A percentile compares a stretch with the other conserved stretches of the same genome.
Evolutionary conservation across 2,329 filamentous ascomycete genomes (phyloP).

Genomic region (Sclerotinia sclerotiorum): DNA sequence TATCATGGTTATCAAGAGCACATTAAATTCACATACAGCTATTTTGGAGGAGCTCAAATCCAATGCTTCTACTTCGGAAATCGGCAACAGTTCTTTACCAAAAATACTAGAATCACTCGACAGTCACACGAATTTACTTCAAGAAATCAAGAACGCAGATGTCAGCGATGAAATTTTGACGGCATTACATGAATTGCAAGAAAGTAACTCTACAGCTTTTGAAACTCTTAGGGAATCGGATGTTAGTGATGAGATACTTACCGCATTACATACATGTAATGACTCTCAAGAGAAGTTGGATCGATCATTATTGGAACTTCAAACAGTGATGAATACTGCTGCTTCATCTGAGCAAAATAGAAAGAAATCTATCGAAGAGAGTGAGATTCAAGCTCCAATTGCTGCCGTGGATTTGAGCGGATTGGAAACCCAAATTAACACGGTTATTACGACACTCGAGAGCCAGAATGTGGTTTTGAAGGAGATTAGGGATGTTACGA

Average conservation of each 20-base stretch:
- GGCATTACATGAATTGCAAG: conserved; percentile 34
- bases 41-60: conserved; percentile 30
- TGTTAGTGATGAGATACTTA: conserved; percentile 39
- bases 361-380: neutral
- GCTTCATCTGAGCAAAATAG: neutral
- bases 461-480: conserved; percentile 27
- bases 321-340: neutral
- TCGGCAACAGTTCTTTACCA: conserved; percentile 18
- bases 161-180: conserved; percentile 39
- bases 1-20: conserved; percentile 27
- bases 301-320: neutral
- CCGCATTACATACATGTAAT: conserved; percentile 33
- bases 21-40: conserved; percentile 25
- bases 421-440: neutral
- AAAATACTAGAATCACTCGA: conserved; percentile 33
- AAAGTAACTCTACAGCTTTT: conserved; percentile 30
- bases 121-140: conserved; percentile 32
- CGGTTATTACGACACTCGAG: conserved; percentile 23
- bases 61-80: conserved; percentile 23
- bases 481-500: conserved; percentile 22
- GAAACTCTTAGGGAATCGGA: conserved; percentile 36
- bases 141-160: conserved; percentile 39
- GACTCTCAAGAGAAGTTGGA: conserved; percentile 15
- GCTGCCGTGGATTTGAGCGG: neutral
- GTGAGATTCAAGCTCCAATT: neutral